Percentiles rank a stretch among this genome's conserved stretches.
Conservation (phyloP, 208 protist species). For the Wallacemonas sp. region DNA sequence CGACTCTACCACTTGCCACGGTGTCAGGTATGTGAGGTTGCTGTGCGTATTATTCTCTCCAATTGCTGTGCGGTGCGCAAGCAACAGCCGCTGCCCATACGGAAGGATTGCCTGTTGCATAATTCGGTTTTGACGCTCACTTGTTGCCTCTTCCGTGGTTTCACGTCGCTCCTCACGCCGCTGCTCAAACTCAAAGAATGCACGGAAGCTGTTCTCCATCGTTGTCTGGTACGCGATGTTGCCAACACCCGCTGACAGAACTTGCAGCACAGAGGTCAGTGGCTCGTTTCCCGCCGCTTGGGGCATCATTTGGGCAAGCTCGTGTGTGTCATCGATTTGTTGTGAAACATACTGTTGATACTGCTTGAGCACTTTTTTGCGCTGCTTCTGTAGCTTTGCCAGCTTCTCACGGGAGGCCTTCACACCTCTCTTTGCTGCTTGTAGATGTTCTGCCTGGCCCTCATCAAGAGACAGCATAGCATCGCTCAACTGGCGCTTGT, state of each 20-base stretch:
- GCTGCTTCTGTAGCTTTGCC: neutral
- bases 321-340: conserved; percentile 42
- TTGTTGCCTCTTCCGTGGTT: conserved; percentile 60
- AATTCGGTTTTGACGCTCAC: conserved; percentile 83
- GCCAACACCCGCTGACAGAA: conserved; percentile 66
- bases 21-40: conserved; percentile 35
- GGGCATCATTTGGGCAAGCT: conserved; percentile 30
- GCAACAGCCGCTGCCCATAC: conserved; percentile 65
- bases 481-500: conserved; percentile 29
- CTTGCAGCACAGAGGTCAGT: conserved; percentile 74
- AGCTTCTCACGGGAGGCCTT: neutral
- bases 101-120: conserved; percentile 79
- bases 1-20: conserved; percentile 70
- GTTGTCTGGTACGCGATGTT: conserved; percentile 57
- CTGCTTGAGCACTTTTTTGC: conserved; percentile 32
- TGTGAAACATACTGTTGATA: conserved; percentile 55
- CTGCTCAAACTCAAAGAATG: conserved; percentile 50
- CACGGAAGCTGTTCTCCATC: conserved; percentile 54
- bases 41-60: conserved; percentile 19
- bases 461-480: conserved; percentile 19
- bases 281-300: conserved; percentile 36
- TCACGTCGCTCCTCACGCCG: conserved; percentile 46
- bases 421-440: neutral
- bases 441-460: neutral
- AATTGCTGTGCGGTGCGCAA: conserved; percentile 64